Base-by-base conservation (phyloP, 495 filamentous ascomycete species). In the Staphylotrichum tortipilum region DNA sequence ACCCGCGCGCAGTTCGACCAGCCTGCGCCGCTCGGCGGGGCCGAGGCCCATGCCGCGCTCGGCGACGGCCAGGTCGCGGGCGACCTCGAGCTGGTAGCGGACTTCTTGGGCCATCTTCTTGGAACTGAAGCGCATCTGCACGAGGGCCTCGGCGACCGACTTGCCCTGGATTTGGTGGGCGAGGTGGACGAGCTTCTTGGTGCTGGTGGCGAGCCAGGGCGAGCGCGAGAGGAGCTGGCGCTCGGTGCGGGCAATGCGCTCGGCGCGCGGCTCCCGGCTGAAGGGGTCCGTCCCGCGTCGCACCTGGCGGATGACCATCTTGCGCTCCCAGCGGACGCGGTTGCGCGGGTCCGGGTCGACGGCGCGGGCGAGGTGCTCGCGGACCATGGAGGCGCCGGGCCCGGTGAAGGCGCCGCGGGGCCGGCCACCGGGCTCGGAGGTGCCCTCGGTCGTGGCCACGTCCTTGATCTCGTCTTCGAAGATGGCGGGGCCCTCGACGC, bases 71-170 rank as follows among this genome's bases (percentile, higher is more conserved):
- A 78, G 66, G 61, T 91, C 83, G 50, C 81, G 78, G 7, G 92
- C 89, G 44, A 82, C 68, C 63, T 88, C 75, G 15, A 98, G 73
- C 67, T 92, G 86, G 55, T 75, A 77, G 47, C 76, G 63, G 12
- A 96, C 85, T 59, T 94, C 86, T 61, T 76, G 73, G 10, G 92
- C 88, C 41, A 81, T 86, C 75, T 88, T 90, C 80, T 98, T 98
- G 77, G 86, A 85, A 67, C 82, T 88, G 68, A 89, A 95, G 30
- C 83, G 80, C 91, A 98, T 95, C 77, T 98, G 92, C 54, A 84
- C 68, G 50, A 97, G 86, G 12, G 92, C 92, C 26, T 98, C 91
- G 35, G 87, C 88, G 57, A 98, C 73, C 23, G 81, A 83, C 81
- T 95, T 96, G 33, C 92, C 92, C 1, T 78, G 72, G 60, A 98